Evolutionary conservation across 805 yeast genomes (phyloP), one percentile per base, ranked within the genome.

Genomic region (Yarrowia sp.): DNA sequence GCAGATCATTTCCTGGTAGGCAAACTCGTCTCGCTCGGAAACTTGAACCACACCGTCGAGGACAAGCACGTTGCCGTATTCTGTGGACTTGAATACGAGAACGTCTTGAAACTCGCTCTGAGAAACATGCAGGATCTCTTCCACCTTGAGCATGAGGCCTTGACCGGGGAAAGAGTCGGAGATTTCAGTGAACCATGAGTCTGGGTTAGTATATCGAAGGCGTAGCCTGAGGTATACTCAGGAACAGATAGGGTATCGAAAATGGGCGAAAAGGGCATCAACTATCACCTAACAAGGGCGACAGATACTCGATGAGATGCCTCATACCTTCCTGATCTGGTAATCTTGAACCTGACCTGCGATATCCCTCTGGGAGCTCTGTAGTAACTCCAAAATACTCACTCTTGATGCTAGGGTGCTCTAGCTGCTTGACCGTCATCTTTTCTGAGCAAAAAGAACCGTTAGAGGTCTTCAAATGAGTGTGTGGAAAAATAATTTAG

Each of bases 101-200:
- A 79, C 72, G 77, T 94, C 98, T 83, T 94, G 99, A 80, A 90
- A 94, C 79, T 88, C 85, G 70, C 97, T 91, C 79, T 89, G 85
- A 79, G 89, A 97, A 71, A 86, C 89, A 81, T 90, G 92, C 73
- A 94, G 84, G 67, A 94, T 86, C 79, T 92, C 87, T 73, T 94
- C 92, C 70, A 94, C 98, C 72, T 88, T 86, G 74, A 94, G 84
- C 66, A 92, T 86, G 95, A 95, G 89, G 74, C 98, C 98, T 84
- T 93, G 97, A 73, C 99, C 99, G 40, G 99, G 98, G 97, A 97
- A 94, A 91, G 92, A 90, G 79, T 93, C 91, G 73, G 97, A 90
- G 79, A 90, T 84, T 81, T 94, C 99, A 75, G 94, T 88, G 82
- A 94, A 94, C 99, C 99, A 94, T 77, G 98, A 98, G 80, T 95